Conservation (phyloP, 1,284 basidiomycete genomes). For the Ustilago curta region DNA sequence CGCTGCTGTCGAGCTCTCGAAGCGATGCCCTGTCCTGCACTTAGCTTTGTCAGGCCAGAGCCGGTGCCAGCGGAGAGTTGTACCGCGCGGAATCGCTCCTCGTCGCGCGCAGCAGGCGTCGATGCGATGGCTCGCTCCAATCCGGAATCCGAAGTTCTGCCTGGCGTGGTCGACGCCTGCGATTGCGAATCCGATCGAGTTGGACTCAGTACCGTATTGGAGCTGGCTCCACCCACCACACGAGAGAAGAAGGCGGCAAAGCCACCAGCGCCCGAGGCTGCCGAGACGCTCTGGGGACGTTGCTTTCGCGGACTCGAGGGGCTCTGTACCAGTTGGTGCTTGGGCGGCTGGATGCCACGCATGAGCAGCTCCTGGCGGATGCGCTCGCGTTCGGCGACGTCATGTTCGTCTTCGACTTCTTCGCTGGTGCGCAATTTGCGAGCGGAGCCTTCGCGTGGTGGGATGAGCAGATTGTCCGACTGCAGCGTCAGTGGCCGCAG, state of each 20-base stretch:
- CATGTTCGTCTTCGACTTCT: conserved; percentile 56
- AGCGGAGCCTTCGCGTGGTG: conserved; percentile 30
- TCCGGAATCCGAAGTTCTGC: conserved; percentile 12
- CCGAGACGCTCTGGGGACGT: conserved; percentile 28
- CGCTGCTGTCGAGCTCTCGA: conserved; percentile 38
- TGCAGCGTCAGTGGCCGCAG: conserved; percentile 78
- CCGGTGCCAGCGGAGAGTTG: conserved; percentile 36
- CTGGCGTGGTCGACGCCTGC: conserved; percentile 29
- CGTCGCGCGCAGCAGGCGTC: conserved; percentile 25
- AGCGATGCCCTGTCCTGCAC: conserved; percentile 32
- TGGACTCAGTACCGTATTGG: conserved; percentile 20
- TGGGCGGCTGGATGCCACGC: conserved; percentile 56
- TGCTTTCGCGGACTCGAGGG: conserved; percentile 18
- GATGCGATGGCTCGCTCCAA: conserved; percentile 19
- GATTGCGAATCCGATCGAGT: conserved; percentile 26
- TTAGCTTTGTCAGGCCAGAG: conserved; percentile 31
- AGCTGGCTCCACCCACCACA: conserved; percentile 47
- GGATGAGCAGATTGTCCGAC: conserved; percentile 31
- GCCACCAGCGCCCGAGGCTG: conserved; percentile 31
- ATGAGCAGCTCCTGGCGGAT: conserved; percentile 54
- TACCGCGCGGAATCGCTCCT: conserved; percentile 34
- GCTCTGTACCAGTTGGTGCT: conserved; percentile 52
- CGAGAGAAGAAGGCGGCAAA: conserved; percentile 60
- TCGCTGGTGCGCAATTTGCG: conserved; percentile 50
- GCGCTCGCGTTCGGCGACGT: conserved; percentile 55